phyloP scores from a whole-genome alignment of 768 basidiomycete species.

The Tylopilus rubrobrunneus region DNA sequence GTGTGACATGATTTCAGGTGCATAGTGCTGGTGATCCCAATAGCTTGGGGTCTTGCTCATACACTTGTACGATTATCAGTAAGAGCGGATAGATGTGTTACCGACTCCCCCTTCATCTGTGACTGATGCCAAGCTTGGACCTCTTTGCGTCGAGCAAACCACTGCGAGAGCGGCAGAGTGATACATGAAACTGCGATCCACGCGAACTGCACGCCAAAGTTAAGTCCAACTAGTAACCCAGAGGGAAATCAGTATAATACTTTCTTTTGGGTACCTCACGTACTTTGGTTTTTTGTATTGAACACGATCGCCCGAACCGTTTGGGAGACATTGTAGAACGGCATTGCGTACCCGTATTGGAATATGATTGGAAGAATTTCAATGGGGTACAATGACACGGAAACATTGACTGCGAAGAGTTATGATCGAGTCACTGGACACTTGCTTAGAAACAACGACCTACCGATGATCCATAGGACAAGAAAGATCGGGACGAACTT shows the following conservation, averaged over 20 bases:
- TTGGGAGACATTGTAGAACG: conserved; percentile 67
- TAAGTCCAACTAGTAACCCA: conserved; percentile 47
- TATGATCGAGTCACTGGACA: not conserved
- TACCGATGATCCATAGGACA: conserved; percentile 61
- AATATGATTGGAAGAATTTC: conserved; percentile 54
- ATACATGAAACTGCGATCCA: conserved; percentile 56
- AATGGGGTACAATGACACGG: conserved; percentile 55
- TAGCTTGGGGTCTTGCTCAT: too few species aligned
- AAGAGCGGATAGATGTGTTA: too few species aligned
- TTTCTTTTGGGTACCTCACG: conserved; percentile 17
- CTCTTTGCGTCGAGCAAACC: conserved; percentile 30
- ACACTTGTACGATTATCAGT: too few species aligned
- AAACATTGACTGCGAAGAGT: conserved; percentile 46
- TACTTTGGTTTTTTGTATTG: conserved; percentile 56
- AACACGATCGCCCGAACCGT: conserved; percentile 64
- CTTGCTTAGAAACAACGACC: not conserved
- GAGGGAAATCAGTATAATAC: not conserved
- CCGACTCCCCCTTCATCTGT: conserved; percentile 5
- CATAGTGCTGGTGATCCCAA: too few species aligned
- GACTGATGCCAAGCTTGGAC: conserved; percentile 20
- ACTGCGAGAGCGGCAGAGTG: conserved; percentile 50
- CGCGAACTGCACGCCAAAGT: conserved; percentile 55
- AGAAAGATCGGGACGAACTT: conserved; percentile 58
- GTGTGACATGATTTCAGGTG: too few species aligned
- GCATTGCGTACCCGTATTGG: conserved; percentile 64